Percentiles rank a stretch among this genome's conserved stretches.
Conservation (phyloP, 2,329 filamentous ascomycete genomes). For the Trichoderma arundinaceum region DNA sequence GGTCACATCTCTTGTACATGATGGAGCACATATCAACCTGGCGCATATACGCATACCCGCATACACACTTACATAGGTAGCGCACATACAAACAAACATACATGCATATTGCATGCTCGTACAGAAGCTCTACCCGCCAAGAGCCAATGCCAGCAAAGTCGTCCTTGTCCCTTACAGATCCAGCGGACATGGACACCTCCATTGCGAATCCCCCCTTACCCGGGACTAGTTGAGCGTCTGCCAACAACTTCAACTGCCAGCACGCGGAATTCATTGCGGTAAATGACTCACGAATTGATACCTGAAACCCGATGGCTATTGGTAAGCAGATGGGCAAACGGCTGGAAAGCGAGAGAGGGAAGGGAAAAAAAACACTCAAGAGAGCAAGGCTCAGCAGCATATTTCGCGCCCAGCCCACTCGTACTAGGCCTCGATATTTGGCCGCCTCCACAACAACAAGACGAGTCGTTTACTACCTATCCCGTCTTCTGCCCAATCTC, state of each 20-base stretch:
- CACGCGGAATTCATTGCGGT: neutral
- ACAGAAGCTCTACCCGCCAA: conserved; percentile 24
- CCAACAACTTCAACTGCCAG: conserved; percentile 2
- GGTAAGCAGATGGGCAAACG: conserved; percentile 9
- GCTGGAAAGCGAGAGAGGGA: neutral
- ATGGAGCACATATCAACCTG: neutral
- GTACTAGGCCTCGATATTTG: conserved; percentile 32
- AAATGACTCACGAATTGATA: conserved; percentile 29
- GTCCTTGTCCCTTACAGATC: conserved; percentile 28
- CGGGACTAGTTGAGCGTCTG: conserved; percentile 18
- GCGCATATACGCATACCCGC: conserved; percentile 25
- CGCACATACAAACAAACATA: conserved; percentile 19
- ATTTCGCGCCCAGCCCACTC: conserved; percentile 21
- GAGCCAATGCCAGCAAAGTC: conserved; percentile 11
- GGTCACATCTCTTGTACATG: conserved; percentile 23
- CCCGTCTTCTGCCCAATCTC: conserved; percentile 23
- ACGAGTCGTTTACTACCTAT: neutral
- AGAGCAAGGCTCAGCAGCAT: conserved; percentile 14
- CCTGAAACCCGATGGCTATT: conserved; percentile 18
- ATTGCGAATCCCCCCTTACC: conserved; percentile 10
- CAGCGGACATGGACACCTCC: conserved; percentile 13
- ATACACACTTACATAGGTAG: conserved; percentile 18
- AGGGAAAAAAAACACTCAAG: neutral
- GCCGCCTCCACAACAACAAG: conserved; percentile 29
- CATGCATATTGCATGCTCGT: conserved; percentile 26